Evolutionary conservation across 2,329 filamentous ascomycete species (phyloP), one percentile per base, ranked within the genome.

Genomic region (Trichoderma koningiopsis): DNA sequence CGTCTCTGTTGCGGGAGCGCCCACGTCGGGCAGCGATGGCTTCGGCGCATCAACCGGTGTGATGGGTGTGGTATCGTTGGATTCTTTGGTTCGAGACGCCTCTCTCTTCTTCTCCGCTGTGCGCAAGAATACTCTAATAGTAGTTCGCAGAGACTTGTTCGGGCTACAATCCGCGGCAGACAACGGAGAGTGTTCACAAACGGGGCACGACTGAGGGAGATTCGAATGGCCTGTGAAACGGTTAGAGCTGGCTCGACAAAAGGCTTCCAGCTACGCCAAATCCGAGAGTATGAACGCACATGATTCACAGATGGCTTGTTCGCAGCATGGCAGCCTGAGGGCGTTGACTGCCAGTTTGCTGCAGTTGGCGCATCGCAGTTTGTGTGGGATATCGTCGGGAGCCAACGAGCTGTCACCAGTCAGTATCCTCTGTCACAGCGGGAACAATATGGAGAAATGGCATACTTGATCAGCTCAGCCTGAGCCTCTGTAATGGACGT

Each of bases 361-460:
- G 82, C 96, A 99, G 74, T 93, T 92, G 64, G 93, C 93, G 84
- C 96, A 99, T 81, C 94, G 92, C 72, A 99, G 87, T 85, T 97
- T 97, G 76, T 94, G 93, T n/a, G 96, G 96, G 69, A 97, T 94
- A 72, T 96, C 93, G 75, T 95, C 92, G 73, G 91, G 88, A 24
- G 88, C 84, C 70, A 97, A 85, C 61, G 92, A 91, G 79, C 93
- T 96, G 77, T 22, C 68, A 64, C n/a, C 74, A 58, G 68, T 70
- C 64, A 61, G 29, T 27, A 52, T 57, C 29, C n/a, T 24, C 14
- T 10, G 13, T 49, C n/a, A 24, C n/a, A 43, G 13, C 22, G 27
- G 10, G 10, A 4, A 6, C 3, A 19, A 35, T 19, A 13, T n/a
- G 2, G 52, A 55, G 52, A 55, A 31, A 19, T 24, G 29, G 13